Evolutionary conservation across 805 yeast genomes (phyloP).

Genomic region (Yarrowia sp.): DNA sequence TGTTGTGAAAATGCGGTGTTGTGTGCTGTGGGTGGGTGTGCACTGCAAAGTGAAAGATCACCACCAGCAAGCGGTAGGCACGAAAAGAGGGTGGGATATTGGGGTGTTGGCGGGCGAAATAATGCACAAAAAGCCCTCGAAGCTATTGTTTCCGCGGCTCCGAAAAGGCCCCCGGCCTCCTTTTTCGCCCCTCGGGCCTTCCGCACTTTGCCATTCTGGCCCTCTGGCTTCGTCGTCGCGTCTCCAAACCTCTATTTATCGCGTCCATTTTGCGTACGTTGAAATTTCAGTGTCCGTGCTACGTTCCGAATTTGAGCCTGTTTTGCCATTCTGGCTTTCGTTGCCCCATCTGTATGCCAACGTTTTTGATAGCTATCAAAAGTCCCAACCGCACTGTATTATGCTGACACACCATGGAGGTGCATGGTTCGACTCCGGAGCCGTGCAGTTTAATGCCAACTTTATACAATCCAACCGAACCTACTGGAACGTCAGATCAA

Average conservation of each 20-base stretch:
- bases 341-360: neutral
- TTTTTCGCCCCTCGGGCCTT: neutral
- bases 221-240: conserved; percentile 7
- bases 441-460: neutral
- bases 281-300: neutral
- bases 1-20: neutral
- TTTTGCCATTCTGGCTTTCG: conserved; percentile 2
- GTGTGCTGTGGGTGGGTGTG: neutral
- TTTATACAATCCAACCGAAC: neutral
- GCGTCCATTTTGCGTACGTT: conserved; percentile 14
- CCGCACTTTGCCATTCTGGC: neutral
- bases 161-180: neutral
- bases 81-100: neutral
- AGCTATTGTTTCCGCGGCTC: conserved; percentile 7
- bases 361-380: neutral
- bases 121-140: neutral
- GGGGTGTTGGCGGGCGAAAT: neutral
- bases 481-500: conserved; percentile 2
- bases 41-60: conserved; percentile 6
- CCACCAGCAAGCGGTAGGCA: neutral
- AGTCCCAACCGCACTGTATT: conserved; percentile 2
- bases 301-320: neutral
- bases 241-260: neutral
- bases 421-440: neutral
- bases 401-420: neutral